Base-by-base conservation (phyloP, 805 yeast species). In the Wickerhamiella siamensis region DNA sequence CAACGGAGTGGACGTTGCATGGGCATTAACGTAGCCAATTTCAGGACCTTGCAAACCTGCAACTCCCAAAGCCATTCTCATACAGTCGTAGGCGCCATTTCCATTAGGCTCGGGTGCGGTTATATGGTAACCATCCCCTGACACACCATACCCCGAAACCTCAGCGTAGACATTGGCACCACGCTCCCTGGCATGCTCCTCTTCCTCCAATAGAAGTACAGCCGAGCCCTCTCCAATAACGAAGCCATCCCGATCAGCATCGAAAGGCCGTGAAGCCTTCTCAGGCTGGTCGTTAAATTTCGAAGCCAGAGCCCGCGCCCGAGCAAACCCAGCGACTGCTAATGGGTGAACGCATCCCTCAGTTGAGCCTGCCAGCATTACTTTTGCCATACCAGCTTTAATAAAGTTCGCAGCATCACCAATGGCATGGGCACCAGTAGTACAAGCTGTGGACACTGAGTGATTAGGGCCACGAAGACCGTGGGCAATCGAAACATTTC, bases 171-270 rank as follows among this genome's bases (percentile, higher is more conserved):
- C 79, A 1, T 66, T 63, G 4, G 75, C 75, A 1, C 78, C 78
- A 50, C 94, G 67, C 1, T 54, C 56, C 31, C 65, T 46, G 0
- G 96, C 97, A 60, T 81, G 91, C 29, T 80, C 77, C 44, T 82
- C 63, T 14, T 72, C 74, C 57, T 91, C 97, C 32, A 91, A 56
- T 0, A 88, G 64, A 33, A 93, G 47, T 1, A 83, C 70, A 3
- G 95, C 97, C 15, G 88, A 68, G 2, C 99, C 99, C 64, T 91
- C 99, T 24, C 95, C 79, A 26, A 91, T 66, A 0, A 91, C 95
- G 61, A 91, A 91, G 3, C 99, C 99, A 43, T 69, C 70, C 46
- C 99, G 63, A 2, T 65, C 60, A 12, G 58, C 57, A 55, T 91
- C 98, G 59, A 91, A 91, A 0, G 99, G 99, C 44, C 95, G 64